Evolutionary conservation across 768 basidiomycete species (phyloP).

Genomic region (Chalciporus sphaerocephalus): DNA sequence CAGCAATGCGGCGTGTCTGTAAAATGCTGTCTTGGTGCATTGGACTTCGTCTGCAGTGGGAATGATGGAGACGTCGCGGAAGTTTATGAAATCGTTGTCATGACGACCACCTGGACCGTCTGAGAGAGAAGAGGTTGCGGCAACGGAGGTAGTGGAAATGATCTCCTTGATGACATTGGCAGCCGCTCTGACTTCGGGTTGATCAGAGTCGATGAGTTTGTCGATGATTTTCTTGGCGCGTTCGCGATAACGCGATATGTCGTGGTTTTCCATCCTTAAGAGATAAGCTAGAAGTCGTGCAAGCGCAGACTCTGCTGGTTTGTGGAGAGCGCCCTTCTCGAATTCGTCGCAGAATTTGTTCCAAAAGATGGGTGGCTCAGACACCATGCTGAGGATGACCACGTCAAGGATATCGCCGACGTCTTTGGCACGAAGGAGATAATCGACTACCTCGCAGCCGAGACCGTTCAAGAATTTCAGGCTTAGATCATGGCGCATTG

Average conservation of each 20-base stretch:
- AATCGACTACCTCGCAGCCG: conserved; percentile 35
- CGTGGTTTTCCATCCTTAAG: conserved; percentile 35
- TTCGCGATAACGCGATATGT: conserved; percentile 35
- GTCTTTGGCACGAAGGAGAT: conserved; percentile 36
- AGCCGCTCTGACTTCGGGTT: conserved; percentile 23
- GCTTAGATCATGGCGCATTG: conserved; percentile 40
- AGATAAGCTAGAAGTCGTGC: conserved; percentile 50
- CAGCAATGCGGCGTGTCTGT: conserved; percentile 41
- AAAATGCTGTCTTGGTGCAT: conserved; percentile 43
- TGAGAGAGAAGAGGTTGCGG: conserved; percentile 14
- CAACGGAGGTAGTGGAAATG: conserved; percentile 24
- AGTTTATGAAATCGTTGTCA: conserved; percentile 63
- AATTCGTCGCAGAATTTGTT: conserved; percentile 35
- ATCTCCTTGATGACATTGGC: conserved; percentile 41
- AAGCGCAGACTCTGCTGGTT: conserved; percentile 36
- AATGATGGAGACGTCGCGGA: conserved; percentile 56
- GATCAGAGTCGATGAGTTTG: conserved; percentile 21
- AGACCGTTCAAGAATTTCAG: conserved; percentile 40
- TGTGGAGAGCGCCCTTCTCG: conserved; percentile 29
- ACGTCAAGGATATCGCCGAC: conserved; percentile 37
- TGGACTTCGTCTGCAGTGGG: conserved; percentile 58
- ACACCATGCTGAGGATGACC: conserved; percentile 40
- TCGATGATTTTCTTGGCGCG: conserved; percentile 35
- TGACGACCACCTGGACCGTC: conserved; percentile 59
- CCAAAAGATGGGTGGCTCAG: conserved; percentile 54